These are phyloP conservation scores for Sclerotinia minor DNA, from an alignment of 2,329 filamentous ascomycete species.

Conservation along the genomic window DNA sequence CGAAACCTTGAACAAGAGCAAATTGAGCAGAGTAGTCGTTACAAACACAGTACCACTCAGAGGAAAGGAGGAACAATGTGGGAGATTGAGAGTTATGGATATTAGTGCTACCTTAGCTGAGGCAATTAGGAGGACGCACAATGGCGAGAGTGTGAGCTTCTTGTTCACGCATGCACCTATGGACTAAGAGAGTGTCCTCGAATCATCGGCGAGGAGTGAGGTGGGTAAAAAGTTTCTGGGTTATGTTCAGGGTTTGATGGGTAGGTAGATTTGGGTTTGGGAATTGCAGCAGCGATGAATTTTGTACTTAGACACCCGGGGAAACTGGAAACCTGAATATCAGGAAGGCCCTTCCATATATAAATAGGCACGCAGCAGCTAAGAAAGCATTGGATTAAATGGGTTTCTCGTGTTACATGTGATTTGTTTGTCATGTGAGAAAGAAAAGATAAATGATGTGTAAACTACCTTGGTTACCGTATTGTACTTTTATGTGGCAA, in stretches of 20 bases:
- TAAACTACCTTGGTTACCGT: background rate
- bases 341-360: background rate
- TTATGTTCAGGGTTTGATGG: no score
- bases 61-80: conserved; percentile 76
- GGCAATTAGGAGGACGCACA: conserved; percentile 68
- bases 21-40: conserved; percentile 76
- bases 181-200: conserved; percentile 40
- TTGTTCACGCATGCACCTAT: conserved; percentile 66
- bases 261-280: background rate
- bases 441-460: background rate
- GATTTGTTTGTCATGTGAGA: no score
- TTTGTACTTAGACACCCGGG: conserved; percentile 5
- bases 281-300: conserved; percentile 3
- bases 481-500: background rate
- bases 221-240: background rate
- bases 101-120: conserved; percentile 81
- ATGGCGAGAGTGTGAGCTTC: conserved; percentile 67
- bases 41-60: conserved; percentile 85
- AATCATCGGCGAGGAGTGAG: background rate
- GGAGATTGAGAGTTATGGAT: conserved; percentile 85
- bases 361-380: background rate
- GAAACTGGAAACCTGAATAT: background rate
- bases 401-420: background rate
- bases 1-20: conserved; percentile 68
- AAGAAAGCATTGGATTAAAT: background rate